Evolutionary conservation across 306 rosid genomes (phyloP).

Genomic region (Trifolium fragiferum): DNA sequence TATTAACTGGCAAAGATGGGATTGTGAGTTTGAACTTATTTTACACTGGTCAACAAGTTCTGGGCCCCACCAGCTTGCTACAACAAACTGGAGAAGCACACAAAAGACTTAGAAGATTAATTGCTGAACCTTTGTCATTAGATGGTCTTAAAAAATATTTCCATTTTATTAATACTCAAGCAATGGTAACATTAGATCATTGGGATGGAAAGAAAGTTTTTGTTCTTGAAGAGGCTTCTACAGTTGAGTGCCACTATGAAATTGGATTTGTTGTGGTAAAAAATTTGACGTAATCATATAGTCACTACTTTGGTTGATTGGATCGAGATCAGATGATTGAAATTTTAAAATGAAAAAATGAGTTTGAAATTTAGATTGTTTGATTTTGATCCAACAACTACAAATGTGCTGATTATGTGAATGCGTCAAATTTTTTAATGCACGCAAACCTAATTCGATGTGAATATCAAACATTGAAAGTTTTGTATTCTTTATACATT

Average conservation of each 20-base stretch:
- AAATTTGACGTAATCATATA: not conserved
- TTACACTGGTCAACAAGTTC: conserved; percentile 77
- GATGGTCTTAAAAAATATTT: conserved; percentile 82
- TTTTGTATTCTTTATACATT: not conserved
- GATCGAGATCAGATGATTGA: not conserved
- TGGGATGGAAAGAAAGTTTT: conserved; percentile 65
- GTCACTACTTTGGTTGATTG: not conserved
- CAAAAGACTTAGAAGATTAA: conserved; percentile 74
- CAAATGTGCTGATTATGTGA: not conserved
- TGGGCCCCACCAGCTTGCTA: conserved; percentile 82
- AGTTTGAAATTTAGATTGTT: not conserved
- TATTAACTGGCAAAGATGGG: conserved; percentile 80
- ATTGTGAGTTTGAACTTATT: conserved; percentile 84
- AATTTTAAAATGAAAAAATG: too few relatives aligned
- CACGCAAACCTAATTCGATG: not conserved
- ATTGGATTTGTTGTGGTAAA: not conserved
- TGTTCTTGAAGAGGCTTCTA: conserved; percentile 83
- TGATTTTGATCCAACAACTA: not conserved
- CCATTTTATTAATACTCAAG: conserved; percentile 69
- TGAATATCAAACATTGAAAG: conserved; percentile 5
- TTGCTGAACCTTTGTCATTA: conserved; percentile 75
- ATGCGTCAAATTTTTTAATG: not conserved
- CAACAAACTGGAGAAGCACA: conserved; percentile 83
- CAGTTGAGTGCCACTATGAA: conserved; percentile 77
- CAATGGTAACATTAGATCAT: conserved; percentile 64